These are phyloP conservation scores for Nakazawaea ernobii DNA, from an alignment of 805 yeast genomes.

Conservation along the genomic window DNA sequence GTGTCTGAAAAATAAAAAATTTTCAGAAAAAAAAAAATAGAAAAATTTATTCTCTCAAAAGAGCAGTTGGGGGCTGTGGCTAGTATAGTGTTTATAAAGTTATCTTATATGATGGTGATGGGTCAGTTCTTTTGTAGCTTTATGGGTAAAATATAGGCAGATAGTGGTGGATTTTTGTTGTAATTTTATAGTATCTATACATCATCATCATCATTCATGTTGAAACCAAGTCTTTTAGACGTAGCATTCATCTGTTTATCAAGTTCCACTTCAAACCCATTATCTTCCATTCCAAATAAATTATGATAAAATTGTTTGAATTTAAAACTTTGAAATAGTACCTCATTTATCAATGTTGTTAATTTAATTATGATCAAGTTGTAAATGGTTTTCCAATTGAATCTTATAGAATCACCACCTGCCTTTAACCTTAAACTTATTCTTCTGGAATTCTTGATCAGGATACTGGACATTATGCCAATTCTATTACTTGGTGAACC, in stretches of 20 bases:
- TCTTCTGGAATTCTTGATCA: slow-evolving; percentile 24
- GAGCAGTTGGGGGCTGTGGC: background rate
- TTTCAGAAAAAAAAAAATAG: background rate
- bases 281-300: slow-evolving; percentile 16
- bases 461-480: slow-evolving; percentile 55
- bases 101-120: too few relatives aligned
- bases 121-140: too few relatives aligned
- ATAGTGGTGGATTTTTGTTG: too few relatives aligned
- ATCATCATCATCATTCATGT: slow-evolving; percentile 12
- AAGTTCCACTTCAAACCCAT: slow-evolving; percentile 39
- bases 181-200: too few relatives aligned
- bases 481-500: slow-evolving; percentile 75
- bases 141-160: too few relatives aligned
- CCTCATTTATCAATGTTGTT: slow-evolving; percentile 23
- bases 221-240: slow-evolving; percentile 38
- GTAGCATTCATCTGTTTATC: slow-evolving; percentile 38
- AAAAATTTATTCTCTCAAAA: background rate
- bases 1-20: background rate
- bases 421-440: slow-evolving; percentile 11
- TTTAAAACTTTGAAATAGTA: slow-evolving; percentile 18
- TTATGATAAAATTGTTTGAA: slow-evolving; percentile 7
- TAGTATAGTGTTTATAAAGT: too few relatives aligned
- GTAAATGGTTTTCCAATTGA: slow-evolving; percentile 8
- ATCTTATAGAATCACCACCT: slow-evolving; percentile 5
- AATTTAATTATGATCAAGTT: slow-evolving; percentile 20